A percentile compares a stretch with the other conserved stretches of the same genome.
phyloP scores from a whole-genome alignment of 139 green algal genomes.

The Axilococcus clingmanii region DNA sequence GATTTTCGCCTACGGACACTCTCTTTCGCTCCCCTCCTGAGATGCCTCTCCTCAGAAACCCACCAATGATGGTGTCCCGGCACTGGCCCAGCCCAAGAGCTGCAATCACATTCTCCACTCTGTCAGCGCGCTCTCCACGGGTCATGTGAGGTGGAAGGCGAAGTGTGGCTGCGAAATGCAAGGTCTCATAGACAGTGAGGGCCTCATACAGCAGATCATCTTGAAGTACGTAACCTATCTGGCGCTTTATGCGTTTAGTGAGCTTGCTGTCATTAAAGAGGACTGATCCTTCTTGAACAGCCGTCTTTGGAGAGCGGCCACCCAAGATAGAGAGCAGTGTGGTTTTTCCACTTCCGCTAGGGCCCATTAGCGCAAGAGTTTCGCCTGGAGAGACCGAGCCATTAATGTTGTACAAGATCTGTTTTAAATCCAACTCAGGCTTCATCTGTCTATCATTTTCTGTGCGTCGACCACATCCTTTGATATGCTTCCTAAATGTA shows the following conservation, averaged over 20 bases:
- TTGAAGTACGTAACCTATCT: conserved; percentile 69
- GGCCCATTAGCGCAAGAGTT: conserved; percentile 51
- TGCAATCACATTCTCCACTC: conserved; percentile 60
- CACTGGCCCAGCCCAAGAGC: conserved; percentile 64
- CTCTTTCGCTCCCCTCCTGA: conserved; percentile 91
- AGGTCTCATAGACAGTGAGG: conserved; percentile 65
- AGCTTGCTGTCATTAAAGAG: conserved; percentile 61
- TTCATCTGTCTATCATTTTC: no score
- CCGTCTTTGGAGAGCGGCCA: conserved; percentile 35
- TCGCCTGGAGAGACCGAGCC: conserved; percentile 36
- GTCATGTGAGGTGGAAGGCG: conserved; percentile 61
- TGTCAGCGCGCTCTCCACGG: conserved; percentile 37
- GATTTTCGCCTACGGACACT: conserved; percentile 69
- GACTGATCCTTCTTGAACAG: conserved; percentile 28
- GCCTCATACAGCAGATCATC: conserved; percentile 79
- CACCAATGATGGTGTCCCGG: conserved; percentile 84
- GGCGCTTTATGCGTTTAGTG: conserved; percentile 35
- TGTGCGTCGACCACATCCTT: no score
- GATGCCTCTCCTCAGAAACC: conserved; percentile 71
- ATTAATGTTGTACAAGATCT: conserved; percentile 43
- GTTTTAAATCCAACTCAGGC: no score
- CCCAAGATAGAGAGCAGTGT: conserved; percentile 63
- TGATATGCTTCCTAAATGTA: no score
- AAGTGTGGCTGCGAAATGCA: conserved; percentile 73
- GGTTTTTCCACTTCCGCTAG: conserved; percentile 69